Base-by-base conservation (phyloP, 1,139 yeast species). In the Protomyces pachydermus region DNA sequence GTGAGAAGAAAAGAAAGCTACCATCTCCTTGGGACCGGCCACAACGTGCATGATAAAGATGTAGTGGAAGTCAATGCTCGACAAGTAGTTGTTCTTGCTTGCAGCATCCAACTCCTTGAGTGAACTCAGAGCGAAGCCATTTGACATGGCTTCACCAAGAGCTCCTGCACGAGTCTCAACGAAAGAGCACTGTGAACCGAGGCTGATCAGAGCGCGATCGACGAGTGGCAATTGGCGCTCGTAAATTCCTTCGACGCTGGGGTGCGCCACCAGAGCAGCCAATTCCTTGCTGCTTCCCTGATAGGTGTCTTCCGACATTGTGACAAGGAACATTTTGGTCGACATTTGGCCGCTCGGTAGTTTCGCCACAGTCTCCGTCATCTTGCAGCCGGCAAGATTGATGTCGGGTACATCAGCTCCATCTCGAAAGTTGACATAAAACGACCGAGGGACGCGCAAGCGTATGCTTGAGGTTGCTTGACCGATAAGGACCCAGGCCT, bases 141-240 rank as follows among this genome's bases (percentile, higher is more conserved):
- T 81, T 69, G 89, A 91, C 67, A 95, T 77, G 32, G 97, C 96
- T 70, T 82, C 84, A 9, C 97, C 96, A n/a, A 93, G 78, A 1
- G 93, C 83, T 18, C 97, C 97, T 18, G 90, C 84, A 64, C 80
- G 79, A 0, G 88, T 80, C 67, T 82, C 85, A 69, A 84, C 88
- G 68, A 91, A 86, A 38, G 80, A 80, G 34, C 93, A 88, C 10
- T 83, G 79, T 32, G 85, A 80, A 1, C 98, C 98, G 39, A 93
- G 77, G 48, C 86, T 86, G 69, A 95, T 81, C 48, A 91, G 81
- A 0, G 91, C 91, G 56, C 97, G 78, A 68, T 90, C 93, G 3
- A 82, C 78, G 0, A 90, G 75, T 20, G 79, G 80, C 54, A 95
- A 79, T 52, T 88, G 83, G 2, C 90, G 77, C 73, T 95, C 98